Conservation (phyloP, 306 rosid genomes). For the Cicer chorassanicum region DNA sequence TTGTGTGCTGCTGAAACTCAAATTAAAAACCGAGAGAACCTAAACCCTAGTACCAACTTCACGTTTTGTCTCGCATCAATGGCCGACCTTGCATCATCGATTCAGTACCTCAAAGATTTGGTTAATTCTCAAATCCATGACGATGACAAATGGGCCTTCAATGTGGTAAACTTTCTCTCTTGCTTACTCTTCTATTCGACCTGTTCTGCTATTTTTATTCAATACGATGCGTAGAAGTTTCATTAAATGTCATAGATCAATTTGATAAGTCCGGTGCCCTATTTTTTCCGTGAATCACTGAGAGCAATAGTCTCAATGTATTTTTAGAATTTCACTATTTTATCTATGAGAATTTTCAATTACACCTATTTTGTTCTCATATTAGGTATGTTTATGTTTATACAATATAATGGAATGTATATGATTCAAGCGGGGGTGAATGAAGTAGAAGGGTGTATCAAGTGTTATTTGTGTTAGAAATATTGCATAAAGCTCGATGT, state of each 20-base stretch:
- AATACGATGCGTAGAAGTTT: background rate
- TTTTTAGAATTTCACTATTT: slow-evolving; percentile 19
- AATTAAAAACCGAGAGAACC: slow-evolving; percentile 53
- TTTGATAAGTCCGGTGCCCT: background rate
- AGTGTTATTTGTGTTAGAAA: background rate
- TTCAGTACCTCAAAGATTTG: slow-evolving; percentile 65
- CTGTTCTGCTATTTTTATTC: background rate
- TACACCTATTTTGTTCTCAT: background rate
- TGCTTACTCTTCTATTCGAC: background rate
- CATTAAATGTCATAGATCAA: slow-evolving; percentile 4
- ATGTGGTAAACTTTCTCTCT: slow-evolving; percentile 56
- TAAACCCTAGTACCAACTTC: slow-evolving; percentile 43
- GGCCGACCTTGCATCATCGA: slow-evolving; percentile 61
- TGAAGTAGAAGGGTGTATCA: background rate
- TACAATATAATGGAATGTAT: background rate
- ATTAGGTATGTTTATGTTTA: background rate
- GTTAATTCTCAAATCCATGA: slow-evolving; percentile 65
- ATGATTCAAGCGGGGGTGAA: background rate
- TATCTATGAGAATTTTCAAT: background rate
- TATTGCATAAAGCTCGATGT: background rate
- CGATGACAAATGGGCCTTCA: slow-evolving; percentile 85
- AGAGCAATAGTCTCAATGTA: background rate
- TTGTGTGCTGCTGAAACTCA: background rate
- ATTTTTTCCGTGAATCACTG: background rate
- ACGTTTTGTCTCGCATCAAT: slow-evolving; percentile 46